A percentile compares a stretch with the other conserved stretches of the same genome.
These are phyloP conservation scores for Hordeum marinum DNA, from an alignment of 176 grass and related monocot species.

Conservation along the genomic window DNA sequence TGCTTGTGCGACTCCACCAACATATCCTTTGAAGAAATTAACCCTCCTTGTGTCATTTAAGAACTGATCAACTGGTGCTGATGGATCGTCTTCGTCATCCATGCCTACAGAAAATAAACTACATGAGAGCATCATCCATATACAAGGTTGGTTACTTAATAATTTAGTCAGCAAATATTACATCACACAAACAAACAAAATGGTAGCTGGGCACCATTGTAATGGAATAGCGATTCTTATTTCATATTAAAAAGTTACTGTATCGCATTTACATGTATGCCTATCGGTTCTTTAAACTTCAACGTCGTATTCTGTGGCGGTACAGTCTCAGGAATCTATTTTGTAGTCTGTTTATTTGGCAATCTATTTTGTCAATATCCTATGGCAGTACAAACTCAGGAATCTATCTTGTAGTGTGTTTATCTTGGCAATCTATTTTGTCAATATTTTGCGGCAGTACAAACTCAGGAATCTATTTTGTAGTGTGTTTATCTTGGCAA, in stretches of 20 bases:
- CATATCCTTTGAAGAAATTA: constrained; percentile 76
- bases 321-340: background rate
- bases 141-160: background rate
- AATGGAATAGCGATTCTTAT: background rate
- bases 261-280: background rate
- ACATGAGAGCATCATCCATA: constrained; percentile 11
- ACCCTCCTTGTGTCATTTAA: constrained; percentile 81
- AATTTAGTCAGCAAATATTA: background rate
- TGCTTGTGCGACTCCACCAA: constrained; percentile 58
- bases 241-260: background rate
- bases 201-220: background rate
- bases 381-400: background rate
- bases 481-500: background rate
- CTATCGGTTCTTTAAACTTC: background rate
- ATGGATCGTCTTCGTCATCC: constrained; percentile 86
- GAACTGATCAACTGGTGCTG: constrained; percentile 44
- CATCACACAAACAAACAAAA: background rate
- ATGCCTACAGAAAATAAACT: constrained; percentile 54
- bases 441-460: background rate
- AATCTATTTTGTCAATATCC: background rate
- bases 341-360: background rate
- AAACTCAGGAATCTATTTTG: background rate
- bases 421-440: too few species aligned
- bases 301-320: background rate
- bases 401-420: background rate